phyloP scores from a whole-genome alignment of 352 stramenopile species.

The Phytopythium cucurbitacearum region DNA sequence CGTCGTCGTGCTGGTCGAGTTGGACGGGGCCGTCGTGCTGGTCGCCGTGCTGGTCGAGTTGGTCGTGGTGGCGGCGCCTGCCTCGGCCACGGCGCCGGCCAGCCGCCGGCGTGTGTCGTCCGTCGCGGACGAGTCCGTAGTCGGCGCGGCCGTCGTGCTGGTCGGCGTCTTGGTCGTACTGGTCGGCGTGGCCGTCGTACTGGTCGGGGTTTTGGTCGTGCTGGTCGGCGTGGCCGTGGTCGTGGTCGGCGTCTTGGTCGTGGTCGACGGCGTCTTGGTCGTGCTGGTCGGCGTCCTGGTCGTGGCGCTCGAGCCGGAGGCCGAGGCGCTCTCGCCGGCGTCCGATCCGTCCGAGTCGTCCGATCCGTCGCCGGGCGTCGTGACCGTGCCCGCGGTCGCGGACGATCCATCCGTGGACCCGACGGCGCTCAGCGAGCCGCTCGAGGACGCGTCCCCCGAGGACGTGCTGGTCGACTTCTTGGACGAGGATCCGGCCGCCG shows the following conservation, averaged over 20 bases:
- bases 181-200: slow-evolving; percentile 22
- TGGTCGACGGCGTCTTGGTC: slow-evolving; percentile 18
- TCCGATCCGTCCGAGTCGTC: neutral
- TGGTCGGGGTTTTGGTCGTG: slow-evolving; percentile 17
- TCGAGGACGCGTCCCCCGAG: slow-evolving; percentile 12
- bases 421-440: slow-evolving; percentile 7
- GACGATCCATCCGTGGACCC: slow-evolving; percentile 6
- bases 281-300: slow-evolving; percentile 10
- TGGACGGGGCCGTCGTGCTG: slow-evolving; percentile 1
- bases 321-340: slow-evolving; percentile 7
- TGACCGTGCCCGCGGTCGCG: slow-evolving; percentile 2
- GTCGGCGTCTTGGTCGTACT: slow-evolving; percentile 5
- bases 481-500: slow-evolving; percentile 9
- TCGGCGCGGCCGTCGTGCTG: slow-evolving; percentile 13
- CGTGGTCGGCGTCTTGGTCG: slow-evolving; percentile 15
- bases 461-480: slow-evolving; percentile 5
- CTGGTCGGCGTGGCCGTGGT: slow-evolving; percentile 19
- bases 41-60: slow-evolving; percentile 6
- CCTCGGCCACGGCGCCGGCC: slow-evolving; percentile 12
- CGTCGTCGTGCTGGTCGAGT: slow-evolving; percentile 5
- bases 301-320: slow-evolving; percentile 7
- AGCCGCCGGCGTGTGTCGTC: slow-evolving; percentile 8
- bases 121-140: slow-evolving; percentile 11
- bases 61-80: slow-evolving; percentile 1
- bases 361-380: neutral